Evolutionary conservation across 2,329 filamentous ascomycete genomes (phyloP), one percentile per base, ranked within the genome.

Genomic region (Epichloe festucae): DNA sequence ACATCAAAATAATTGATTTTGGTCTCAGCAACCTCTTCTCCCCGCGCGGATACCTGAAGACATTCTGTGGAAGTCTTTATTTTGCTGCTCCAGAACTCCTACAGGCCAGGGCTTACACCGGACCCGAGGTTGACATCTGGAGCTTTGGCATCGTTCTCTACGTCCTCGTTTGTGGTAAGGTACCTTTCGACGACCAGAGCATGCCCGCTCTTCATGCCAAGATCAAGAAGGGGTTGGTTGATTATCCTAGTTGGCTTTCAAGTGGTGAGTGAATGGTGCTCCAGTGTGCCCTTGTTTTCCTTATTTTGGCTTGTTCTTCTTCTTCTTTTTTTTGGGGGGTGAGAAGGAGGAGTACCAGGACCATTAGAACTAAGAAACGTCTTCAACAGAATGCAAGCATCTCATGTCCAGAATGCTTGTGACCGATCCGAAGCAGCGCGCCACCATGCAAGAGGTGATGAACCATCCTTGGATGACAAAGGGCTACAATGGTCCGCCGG

Each of bases 1-100:
- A 98, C 65, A 98, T 98, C 70, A 97, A 97, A 67, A 97, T 98
- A 61, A 98, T 98, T 59, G 93, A 98, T 65, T 98, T 98, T 67
- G 93, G 91, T 34, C 75, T 98, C 51, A 97, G 91, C 73, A 98
- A 98, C 62, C 79, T 97, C 4, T 98, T 96, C 68, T 84, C 89
- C 6, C 93, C 93, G 0, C 77, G 84, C 44, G 80, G 79, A 55
- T 84, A 94, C 56, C 77, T 97, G 53, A 96, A 95, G 71, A 98
- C 93, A 0, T 98, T 97, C 63, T 98, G 93, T 62, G 93, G 93
- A 46, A 96, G 90, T 74, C 73, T 98, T 39, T 98, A 98, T 67
- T 98, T 98, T 71, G 93, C 93, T 31, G 93, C 93, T 1, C 93
- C 93, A 0, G 93, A 98, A 66, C 73, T 98, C 48, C 75, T 98